Conservation (phyloP, 2,329 filamentous ascomycete genomes). For the Trichoderma oligosporum region DNA sequence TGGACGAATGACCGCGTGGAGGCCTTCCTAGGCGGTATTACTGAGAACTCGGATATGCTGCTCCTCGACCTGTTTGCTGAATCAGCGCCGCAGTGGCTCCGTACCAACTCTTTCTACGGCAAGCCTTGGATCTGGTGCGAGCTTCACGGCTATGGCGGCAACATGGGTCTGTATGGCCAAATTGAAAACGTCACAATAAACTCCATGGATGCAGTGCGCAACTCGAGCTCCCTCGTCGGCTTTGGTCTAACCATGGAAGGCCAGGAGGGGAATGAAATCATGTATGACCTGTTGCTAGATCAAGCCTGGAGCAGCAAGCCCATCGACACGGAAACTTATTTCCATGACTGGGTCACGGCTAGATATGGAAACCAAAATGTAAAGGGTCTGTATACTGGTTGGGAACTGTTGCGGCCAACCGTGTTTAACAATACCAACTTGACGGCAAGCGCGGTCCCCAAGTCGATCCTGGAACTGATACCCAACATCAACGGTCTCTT, state of each 20-base stretch:
- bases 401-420: conserved; percentile 43
- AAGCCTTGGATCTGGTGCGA: conserved; percentile 55
- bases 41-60: conserved; percentile 43
- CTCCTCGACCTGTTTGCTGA: conserved; percentile 51
- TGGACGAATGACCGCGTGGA: conserved; percentile 45
- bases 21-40: conserved; percentile 47
- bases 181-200: conserved; percentile 46
- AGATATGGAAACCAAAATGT: conserved; percentile 36
- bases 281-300: conserved; percentile 49
- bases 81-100: conserved; percentile 47
- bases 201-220: conserved; percentile 41
- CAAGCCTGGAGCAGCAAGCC: conserved; percentile 46
- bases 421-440: conserved; percentile 49
- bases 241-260: conserved; percentile 48
- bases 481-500: conserved; percentile 41
- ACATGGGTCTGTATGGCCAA: conserved; percentile 48
- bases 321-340: conserved; percentile 44
- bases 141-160: conserved; percentile 49
- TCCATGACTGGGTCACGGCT: conserved; percentile 41
- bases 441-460: conserved; percentile 39
- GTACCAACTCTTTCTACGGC: conserved; percentile 47
- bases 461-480: conserved; percentile 44
- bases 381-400: conserved; percentile 39
- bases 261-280: conserved; percentile 51
- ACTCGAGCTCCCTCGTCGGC: conserved; percentile 42